Base-by-base conservation (phyloP, 306 rosid genomes). In the Casuarina equisetifolia region DNA sequence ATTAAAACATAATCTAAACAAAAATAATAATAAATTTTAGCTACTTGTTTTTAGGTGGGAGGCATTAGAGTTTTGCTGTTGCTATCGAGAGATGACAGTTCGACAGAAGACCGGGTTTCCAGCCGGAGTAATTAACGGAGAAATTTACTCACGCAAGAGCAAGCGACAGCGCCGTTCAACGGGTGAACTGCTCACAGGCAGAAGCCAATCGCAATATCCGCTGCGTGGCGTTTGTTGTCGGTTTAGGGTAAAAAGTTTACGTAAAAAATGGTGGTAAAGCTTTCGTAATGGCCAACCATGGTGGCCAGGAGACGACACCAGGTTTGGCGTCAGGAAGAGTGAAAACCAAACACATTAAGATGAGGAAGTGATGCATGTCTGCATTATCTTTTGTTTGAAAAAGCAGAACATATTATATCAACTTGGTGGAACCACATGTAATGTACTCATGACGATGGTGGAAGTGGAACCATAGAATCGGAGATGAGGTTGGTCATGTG, bases 71-170 rank as follows among this genome's bases (percentile, higher is more conserved):
- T 58, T 58, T 58, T 58, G 64, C 39, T 25, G 25, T 5, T 57
- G 63, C 40, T 35, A 43, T 13, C 25, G 61, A 40, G 51, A 0
- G 40, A 53, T 71, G 72, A 43, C 36, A 50, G 38, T 4, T 40
- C n/a, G 81, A 81, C 85, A 77, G 43, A 20, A 50, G 67, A 48
- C 59, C 85, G 43, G 75, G 42, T 82, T 66, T 77, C 82, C 78
- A 48, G 85, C 73, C 49, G n/a, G 82, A 82, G 82, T 44, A 78
- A 78, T 67, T 82, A 57, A 76, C 68, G 82, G 85, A 36, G 74
- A 53, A 67, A 69, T 61, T 36, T 20, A 17, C 58, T 53, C 58
- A 13, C n/a, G 16, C 58, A 53, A 53, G 20, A 57, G 63, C 36
- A 11, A 6, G 12, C 12, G 11, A 11, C 12, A 46, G 50, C 50